A percentile compares a stretch with the other conserved stretches of the same genome.
These are phyloP conservation scores for Coprinopsis strossmayeri DNA, from an alignment of 768 basidiomycete genomes.

Conservation along the genomic window DNA sequence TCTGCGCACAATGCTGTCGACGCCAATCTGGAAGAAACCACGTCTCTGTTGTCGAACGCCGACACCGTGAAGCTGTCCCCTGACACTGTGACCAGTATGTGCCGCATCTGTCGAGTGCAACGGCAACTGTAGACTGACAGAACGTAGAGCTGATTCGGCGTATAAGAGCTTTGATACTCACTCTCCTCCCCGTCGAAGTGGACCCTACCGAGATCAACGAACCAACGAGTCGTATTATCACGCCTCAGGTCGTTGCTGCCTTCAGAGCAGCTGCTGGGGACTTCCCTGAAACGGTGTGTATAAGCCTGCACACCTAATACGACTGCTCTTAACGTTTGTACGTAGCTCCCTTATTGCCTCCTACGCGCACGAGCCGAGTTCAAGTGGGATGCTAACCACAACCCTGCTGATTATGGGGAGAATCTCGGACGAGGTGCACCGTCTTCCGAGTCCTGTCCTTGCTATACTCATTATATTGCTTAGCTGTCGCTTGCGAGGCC, in stretches of 20 bases:
- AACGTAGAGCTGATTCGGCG: conserved; percentile 10
- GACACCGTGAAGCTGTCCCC: conserved; percentile 51
- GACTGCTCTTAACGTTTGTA: neutral
- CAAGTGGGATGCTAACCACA: conserved; percentile 71
- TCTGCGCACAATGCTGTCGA: conserved; percentile 17
- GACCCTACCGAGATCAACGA: conserved; percentile 50
- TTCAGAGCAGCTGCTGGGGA: conserved; percentile 82
- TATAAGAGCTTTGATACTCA: conserved; percentile 12
- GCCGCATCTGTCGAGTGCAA: neutral
- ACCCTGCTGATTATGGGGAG: conserved; percentile 85
- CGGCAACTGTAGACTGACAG: neutral
- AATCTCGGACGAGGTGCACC: conserved; percentile 68
- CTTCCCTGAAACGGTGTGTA: conserved; percentile 72
- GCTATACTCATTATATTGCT: neutral
- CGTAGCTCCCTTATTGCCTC: conserved; percentile 76
- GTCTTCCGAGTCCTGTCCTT: conserved; percentile 4
- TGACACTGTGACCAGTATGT: conserved; percentile 70
- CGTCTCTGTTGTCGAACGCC: conserved; percentile 35
- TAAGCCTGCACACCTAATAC: conserved; percentile 2
- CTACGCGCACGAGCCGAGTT: conserved; percentile 75
- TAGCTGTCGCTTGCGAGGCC: conserved; percentile 80
- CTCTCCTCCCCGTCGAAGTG: conserved; percentile 13
- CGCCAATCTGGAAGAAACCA: conserved; percentile 37
- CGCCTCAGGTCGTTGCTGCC: conserved; percentile 69
- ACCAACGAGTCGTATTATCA: conserved; percentile 80